These are phyloP conservation scores for Eleusine coracana DNA, from an alignment of 176 grass and related monocot species.

Conservation along the genomic window DNA sequence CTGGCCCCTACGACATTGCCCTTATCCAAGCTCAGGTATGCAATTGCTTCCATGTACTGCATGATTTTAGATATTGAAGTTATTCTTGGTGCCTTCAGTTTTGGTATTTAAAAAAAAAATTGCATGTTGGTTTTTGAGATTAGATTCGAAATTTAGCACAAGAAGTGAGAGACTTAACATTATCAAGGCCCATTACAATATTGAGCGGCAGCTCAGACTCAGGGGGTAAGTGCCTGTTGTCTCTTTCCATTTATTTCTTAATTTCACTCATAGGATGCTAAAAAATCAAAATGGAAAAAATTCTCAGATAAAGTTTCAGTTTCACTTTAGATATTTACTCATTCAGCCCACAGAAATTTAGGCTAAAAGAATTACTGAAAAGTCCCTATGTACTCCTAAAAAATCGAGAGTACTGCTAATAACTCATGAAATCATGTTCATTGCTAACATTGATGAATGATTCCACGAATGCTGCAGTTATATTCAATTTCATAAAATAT, in stretches of 20 bases:
- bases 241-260: not conserved
- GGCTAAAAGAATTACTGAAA: conserved; percentile 19
- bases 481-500: not conserved
- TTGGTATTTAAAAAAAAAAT: conserved; percentile 13
- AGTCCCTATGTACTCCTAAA: not conserved
- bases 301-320: conserved; percentile 13
- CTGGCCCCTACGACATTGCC: conserved; percentile 62
- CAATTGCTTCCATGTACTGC: conserved; percentile 19
- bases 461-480: not conserved
- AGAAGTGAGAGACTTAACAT: conserved; percentile 84
- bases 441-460: conserved; percentile 16
- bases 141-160: conserved; percentile 90
- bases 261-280: not conserved
- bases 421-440: conserved; percentile 28
- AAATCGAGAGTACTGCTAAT: not conserved
- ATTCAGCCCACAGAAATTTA: not conserved
- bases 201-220: conserved; percentile 69
- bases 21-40: conserved; percentile 91
- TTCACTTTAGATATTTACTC: conserved; percentile 23
- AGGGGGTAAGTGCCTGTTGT: conserved; percentile 54
- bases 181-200: conserved; percentile 85
- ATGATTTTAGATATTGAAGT: conserved; percentile 12
- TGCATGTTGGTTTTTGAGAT: conserved; percentile 27
- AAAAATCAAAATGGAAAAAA: not conserved
- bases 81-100: conserved; percentile 4